Conservation (phyloP, 73 alveolate genomes). For the Paramecium tetraurelia region DNA sequence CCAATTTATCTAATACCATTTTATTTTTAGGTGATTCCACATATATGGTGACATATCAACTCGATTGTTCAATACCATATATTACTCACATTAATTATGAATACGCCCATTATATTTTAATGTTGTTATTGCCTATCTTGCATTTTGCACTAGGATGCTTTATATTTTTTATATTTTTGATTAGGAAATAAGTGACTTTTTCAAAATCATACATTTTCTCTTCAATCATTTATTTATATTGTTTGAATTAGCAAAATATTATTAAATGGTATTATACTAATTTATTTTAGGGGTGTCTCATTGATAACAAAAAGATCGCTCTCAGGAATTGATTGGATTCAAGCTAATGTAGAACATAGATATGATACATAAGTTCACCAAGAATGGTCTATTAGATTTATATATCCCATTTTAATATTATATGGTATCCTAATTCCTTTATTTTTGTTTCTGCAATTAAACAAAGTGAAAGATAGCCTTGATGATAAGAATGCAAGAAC, state of each 20-base stretch:
- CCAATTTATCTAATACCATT: background rate
- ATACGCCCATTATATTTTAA: background rate
- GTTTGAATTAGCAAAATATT: background rate
- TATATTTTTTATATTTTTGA: background rate
- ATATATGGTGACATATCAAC: background rate
- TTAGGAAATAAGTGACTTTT: background rate
- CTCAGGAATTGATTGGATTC: background rate
- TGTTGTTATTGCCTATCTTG: background rate
- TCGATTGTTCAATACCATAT: background rate
- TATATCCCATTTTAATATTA: background rate
- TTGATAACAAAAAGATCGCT: constrained; percentile 8
- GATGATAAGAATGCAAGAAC: background rate
- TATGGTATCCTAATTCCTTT: background rate
- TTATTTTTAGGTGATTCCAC: constrained; percentile 1
- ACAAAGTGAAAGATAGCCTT: background rate
- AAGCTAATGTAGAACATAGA: background rate
- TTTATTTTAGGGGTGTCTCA: background rate
- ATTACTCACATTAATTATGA: background rate
- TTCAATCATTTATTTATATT: background rate
- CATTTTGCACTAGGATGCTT: background rate
- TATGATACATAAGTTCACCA: background rate
- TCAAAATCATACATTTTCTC: background rate
- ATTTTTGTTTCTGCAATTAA: background rate
- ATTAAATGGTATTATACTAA: background rate
- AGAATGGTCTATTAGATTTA: background rate